Conservation (phyloP, 306 rosid species). For the Myrica gale region DNA sequence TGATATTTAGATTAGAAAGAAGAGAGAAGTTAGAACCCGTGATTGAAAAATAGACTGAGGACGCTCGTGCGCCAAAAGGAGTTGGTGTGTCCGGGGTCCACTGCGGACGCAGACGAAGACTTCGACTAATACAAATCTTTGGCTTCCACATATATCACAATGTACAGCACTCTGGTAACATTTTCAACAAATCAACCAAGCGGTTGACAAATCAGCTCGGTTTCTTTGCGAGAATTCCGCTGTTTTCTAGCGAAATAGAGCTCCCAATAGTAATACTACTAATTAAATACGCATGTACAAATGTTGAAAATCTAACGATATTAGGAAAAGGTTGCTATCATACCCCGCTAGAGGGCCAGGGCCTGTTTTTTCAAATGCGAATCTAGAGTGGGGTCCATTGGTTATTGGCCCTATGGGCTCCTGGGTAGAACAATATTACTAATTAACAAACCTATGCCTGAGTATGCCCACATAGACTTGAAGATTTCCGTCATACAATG, state of each 20-base stretch:
- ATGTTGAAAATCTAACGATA: neutral
- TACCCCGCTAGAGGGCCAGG: no score
- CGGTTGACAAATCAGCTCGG: conserved; percentile 13
- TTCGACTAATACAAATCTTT: neutral
- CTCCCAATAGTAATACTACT: neutral
- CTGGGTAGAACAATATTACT: neutral
- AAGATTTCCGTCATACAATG: neutral
- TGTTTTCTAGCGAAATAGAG: conserved; percentile 8
- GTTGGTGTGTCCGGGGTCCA: neutral
- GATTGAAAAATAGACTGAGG: neutral
- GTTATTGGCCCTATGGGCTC: neutral
- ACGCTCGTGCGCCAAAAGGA: conserved; percentile 7
- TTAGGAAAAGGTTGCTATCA: no score
- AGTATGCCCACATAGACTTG: no score
- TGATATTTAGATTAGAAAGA: no score
- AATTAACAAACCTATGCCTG: no score
- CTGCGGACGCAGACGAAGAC: neutral
- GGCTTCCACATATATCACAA: neutral
- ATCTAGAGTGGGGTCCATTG: no score
- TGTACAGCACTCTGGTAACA: neutral
- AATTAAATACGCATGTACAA: neutral
- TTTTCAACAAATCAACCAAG: neutral
- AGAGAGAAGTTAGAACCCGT: no score
- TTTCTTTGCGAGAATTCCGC: conserved; percentile 36
- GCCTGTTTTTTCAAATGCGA: no score